Conservation (phyloP, 345 rosid genomes). For the Populus pruinosa region DNA sequence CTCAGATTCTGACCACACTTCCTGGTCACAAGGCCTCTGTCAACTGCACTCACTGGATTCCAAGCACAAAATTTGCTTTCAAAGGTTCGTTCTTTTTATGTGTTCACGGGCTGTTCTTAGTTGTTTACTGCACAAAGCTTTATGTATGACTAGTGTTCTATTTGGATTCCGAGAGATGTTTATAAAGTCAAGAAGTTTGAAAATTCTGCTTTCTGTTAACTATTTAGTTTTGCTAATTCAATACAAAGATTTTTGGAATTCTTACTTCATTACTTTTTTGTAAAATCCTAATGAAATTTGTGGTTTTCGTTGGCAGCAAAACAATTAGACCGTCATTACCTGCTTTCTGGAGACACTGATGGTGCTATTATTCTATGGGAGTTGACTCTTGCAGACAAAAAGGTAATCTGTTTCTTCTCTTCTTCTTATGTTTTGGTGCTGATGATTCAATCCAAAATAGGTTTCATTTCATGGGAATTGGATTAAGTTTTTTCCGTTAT, state of each 20-base stretch:
- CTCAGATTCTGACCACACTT: slow-evolving; percentile 81
- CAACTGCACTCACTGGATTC: slow-evolving; percentile 91
- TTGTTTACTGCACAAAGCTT: no score
- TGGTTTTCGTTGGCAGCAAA: slow-evolving; percentile 39
- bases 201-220: background rate
- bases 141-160: background rate
- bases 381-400: slow-evolving; percentile 44
- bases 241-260: background rate
- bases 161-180: background rate
- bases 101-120: no score
- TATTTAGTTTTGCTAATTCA: background rate
- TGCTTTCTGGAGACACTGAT: slow-evolving; percentile 83
- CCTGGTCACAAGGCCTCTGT: slow-evolving; percentile 81
- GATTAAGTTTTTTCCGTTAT: background rate
- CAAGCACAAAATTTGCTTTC: slow-evolving; percentile 65
- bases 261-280: background rate
- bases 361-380: slow-evolving; percentile 78
- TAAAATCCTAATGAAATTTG: background rate
- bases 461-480: no score
- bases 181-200: background rate
- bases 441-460: no score
- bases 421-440: background rate
- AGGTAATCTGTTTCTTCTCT: slow-evolving; percentile 36
- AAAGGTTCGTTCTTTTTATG: slow-evolving; percentile 42
- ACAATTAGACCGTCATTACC: slow-evolving; percentile 53